Percentiles rank a stretch among this genome's conserved stretches.
Conservation (phyloP, 371 early-diverging fungal genomes). For the Mortierella sp. region DNA sequence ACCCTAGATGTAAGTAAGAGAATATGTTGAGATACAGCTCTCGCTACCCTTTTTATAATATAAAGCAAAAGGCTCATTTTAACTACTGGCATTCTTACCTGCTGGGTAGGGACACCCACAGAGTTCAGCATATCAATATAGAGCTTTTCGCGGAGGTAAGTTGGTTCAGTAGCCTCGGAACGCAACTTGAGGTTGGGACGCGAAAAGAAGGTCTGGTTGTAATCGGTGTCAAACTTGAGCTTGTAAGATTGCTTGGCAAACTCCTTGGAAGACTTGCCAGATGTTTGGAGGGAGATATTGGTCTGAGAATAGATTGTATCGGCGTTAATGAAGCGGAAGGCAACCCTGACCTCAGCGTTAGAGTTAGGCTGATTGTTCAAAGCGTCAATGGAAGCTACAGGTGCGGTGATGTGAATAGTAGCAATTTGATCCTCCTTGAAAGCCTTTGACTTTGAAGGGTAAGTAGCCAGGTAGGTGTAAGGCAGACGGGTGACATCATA, state of each 20-base stretch:
- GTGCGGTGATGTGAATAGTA: slow-evolving; percentile 63
- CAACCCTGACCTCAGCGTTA: slow-evolving; percentile 52
- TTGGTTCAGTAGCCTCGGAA: slow-evolving; percentile 65
- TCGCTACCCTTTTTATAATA: background rate
- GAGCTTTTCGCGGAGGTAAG: slow-evolving; percentile 64
- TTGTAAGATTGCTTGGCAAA: slow-evolving; percentile 69
- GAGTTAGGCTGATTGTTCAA: slow-evolving; percentile 55
- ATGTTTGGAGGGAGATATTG: slow-evolving; percentile 62
- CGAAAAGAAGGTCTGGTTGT: slow-evolving; percentile 60
- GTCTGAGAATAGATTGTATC: slow-evolving; percentile 59
- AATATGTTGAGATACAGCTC: background rate
- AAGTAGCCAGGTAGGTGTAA: slow-evolving; percentile 48
- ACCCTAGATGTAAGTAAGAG: slow-evolving; percentile 17
- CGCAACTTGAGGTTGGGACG: slow-evolving; percentile 67
- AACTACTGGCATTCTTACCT: slow-evolving; percentile 11
- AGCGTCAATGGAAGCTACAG: slow-evolving; percentile 42
- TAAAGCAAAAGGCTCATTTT: background rate
- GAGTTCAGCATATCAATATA: slow-evolving; percentile 65
- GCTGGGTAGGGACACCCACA: slow-evolving; percentile 66
- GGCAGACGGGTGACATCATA: slow-evolving; percentile 25
- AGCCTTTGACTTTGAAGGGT: slow-evolving; percentile 50
- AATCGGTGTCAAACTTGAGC: slow-evolving; percentile 62
- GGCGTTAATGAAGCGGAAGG: slow-evolving; percentile 62
- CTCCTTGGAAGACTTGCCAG: slow-evolving; percentile 70
- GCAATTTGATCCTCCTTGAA: slow-evolving; percentile 60